Percentiles rank a stretch among this genome's conserved stretches.
Evolutionary conservation across 805 yeast genomes (phyloP).

Genomic region (Teunomyces cretensis): DNA sequence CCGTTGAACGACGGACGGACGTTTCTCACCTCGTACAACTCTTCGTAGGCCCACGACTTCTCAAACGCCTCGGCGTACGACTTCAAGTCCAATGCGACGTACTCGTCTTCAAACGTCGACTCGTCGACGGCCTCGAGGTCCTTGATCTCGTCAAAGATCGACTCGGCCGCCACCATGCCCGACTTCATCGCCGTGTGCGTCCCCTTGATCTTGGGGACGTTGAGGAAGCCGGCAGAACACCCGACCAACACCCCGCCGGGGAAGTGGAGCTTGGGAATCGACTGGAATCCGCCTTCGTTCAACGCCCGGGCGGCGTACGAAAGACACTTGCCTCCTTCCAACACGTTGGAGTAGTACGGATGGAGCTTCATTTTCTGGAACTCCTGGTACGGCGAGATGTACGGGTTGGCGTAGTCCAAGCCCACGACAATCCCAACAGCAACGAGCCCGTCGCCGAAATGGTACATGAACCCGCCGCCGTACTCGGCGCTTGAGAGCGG

Average conservation of each 20-base stretch:
- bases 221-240: constrained; percentile 94
- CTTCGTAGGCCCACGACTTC: constrained; percentile 83
- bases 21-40: constrained; percentile 81
- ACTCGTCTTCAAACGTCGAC: constrained; percentile 35
- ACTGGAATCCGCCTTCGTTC: constrained; percentile 95
- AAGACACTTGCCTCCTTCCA: constrained; percentile 88
- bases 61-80: constrained; percentile 65
- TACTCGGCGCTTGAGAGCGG: constrained; percentile 75
- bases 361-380: constrained; percentile 93
- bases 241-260: constrained; percentile 98
- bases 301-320: constrained; percentile 95
- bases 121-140: constrained; percentile 49
- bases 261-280: constrained; percentile 85
- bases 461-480: constrained; percentile 98
- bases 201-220: constrained; percentile 97
- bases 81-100: constrained; percentile 42
- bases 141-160: constrained; percentile 49
- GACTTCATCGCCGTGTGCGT: constrained; percentile 97
- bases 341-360: constrained; percentile 71
- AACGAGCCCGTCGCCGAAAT: constrained; percentile 90
- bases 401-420: constrained; percentile 91
- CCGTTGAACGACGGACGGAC: constrained; percentile 87
- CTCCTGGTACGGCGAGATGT: constrained; percentile 92
- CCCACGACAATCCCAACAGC: constrained; percentile 95
- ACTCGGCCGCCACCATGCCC: constrained; percentile 93